These are phyloP conservation scores for Lepidium campestre DNA, from an alignment of 441 rosid species.

Conservation along the genomic window DNA sequence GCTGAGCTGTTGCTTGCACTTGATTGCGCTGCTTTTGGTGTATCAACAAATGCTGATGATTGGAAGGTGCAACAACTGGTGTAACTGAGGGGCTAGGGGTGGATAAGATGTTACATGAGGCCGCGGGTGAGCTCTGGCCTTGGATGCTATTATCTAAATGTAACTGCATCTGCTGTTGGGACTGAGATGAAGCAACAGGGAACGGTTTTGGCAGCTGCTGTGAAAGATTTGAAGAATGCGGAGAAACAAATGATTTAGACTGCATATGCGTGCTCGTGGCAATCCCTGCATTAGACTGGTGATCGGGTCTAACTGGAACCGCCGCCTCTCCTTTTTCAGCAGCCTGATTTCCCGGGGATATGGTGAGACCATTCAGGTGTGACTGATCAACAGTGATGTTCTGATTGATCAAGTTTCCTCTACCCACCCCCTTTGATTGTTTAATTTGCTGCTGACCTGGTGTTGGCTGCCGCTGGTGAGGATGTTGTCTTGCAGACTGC, in stretches of 20 bases:
- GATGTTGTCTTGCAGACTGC: constrained; percentile 83
- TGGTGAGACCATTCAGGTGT: constrained; percentile 62
- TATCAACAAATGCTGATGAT: constrained; percentile 61
- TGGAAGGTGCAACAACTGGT: constrained; percentile 47
- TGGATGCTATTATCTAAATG: constrained; percentile 55
- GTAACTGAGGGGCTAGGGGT: constrained; percentile 46
- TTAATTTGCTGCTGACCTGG: constrained; percentile 70
- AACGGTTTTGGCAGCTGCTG: constrained; percentile 50
- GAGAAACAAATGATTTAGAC: constrained; percentile 54
- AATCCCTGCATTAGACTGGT: constrained; percentile 56
- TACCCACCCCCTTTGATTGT: constrained; percentile 68
- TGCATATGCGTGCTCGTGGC: constrained; percentile 46
- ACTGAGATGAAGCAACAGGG: constrained; percentile 42
- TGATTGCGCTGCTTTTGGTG: constrained; percentile 69
- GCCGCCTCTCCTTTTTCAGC: constrained; percentile 67
- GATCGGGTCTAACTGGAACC: constrained; percentile 60
- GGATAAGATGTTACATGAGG: constrained; percentile 42
- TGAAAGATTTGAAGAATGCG: constrained; percentile 52
- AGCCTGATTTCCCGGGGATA: constrained; percentile 54
- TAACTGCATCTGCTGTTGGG: constrained; percentile 52
- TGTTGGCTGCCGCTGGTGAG: constrained; percentile 66
- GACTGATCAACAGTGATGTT: constrained; percentile 62
- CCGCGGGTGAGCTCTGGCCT: constrained; percentile 50
- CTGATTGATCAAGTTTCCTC: constrained; percentile 78
- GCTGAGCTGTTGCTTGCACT: constrained; percentile 46